phyloP scores from a whole-genome alignment of 2,329 filamentous ascomycete genomes.

The Magnaporthales sp. region DNA sequence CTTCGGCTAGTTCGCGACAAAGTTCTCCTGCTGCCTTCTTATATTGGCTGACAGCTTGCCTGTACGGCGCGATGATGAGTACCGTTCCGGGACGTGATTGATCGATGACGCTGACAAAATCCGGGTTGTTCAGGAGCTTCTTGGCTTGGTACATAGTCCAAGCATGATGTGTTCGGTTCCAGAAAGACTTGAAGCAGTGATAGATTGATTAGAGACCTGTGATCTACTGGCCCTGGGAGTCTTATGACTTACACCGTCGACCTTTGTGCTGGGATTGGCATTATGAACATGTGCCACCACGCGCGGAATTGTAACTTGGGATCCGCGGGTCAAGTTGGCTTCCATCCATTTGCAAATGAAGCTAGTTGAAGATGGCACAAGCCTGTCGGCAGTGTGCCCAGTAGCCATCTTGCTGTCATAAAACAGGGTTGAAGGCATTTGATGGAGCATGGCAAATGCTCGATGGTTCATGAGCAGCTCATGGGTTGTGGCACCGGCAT shows the following conservation, averaged over 20 bases:
- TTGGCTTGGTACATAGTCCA: slow-evolving; percentile 26
- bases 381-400: slow-evolving; percentile 10
- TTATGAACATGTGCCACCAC: slow-evolving; percentile 20
- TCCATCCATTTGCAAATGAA: slow-evolving; percentile 14
- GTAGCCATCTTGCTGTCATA: slow-evolving; percentile 30
- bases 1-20: background rate
- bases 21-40: slow-evolving; percentile 14
- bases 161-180: slow-evolving; percentile 27
- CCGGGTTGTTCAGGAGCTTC: slow-evolving; percentile 19
- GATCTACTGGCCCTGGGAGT: background rate
- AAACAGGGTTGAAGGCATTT: slow-evolving; percentile 31
- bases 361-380: slow-evolving; percentile 9
- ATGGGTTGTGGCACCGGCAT: slow-evolving; percentile 12
- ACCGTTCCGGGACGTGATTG: slow-evolving; percentile 22
- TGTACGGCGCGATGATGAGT: slow-evolving; percentile 36
- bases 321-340: slow-evolving; percentile 4
- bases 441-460: slow-evolving; percentile 22
- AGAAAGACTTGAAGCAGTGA: slow-evolving; percentile 22
- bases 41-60: slow-evolving; percentile 27
- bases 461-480: slow-evolving; percentile 21
- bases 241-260: slow-evolving; percentile 1
- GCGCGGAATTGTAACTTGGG: slow-evolving; percentile 23
- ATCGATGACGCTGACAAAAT: slow-evolving; percentile 21
- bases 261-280: background rate
- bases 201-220: background rate